Conservation (phyloP, 495 filamentous ascomycete genomes). For the Barbatosphaeria neglecta region DNA sequence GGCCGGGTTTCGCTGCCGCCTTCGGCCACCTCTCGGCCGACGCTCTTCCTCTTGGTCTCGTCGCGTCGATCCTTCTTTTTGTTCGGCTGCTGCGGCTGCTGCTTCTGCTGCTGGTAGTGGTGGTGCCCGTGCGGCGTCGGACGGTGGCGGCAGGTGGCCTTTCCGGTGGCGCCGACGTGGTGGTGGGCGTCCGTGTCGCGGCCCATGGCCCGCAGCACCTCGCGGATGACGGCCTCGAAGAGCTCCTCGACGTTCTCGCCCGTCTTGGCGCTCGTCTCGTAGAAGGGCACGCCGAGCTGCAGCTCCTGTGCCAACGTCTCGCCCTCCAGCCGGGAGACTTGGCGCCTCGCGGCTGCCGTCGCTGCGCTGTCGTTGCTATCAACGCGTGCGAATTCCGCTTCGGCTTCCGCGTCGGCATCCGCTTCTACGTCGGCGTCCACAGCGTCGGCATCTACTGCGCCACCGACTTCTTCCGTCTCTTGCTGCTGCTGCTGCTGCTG, state of each 20-base stretch:
- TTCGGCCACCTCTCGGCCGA: neutral
- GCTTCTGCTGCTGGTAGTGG: neutral
- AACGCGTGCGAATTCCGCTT: neutral
- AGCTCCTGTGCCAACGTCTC: conserved; percentile 6
- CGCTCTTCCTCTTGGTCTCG: neutral
- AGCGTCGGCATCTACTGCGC: too few relatives aligned
- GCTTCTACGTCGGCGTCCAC: neutral
- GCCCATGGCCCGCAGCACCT: conserved; percentile 9
- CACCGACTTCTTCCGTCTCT: neutral
- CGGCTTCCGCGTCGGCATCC: neutral
- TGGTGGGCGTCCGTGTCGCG: neutral
- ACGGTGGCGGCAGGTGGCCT: too few relatives aligned
- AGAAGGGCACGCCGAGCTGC: conserved; percentile 8
- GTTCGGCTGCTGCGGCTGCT: neutral
- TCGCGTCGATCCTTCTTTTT: too few relatives aligned
- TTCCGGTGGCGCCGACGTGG: neutral
- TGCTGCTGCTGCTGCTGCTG: neutral
- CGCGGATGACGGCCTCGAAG: conserved; percentile 12
- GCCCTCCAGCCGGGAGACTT: conserved; percentile 10
- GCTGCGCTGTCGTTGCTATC: conserved; percentile 1
- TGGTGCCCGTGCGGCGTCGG: too few relatives aligned
- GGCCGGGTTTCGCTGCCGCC: neutral
- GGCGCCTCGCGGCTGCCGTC: conserved; percentile 2
- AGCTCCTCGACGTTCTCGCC: conserved; percentile 13
- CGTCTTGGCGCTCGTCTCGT: conserved; percentile 15